Evolutionary conservation across 163 green algal species (phyloP), one percentile per base, ranked within the genome.

Genomic region (Chlorella variabilis): DNA sequence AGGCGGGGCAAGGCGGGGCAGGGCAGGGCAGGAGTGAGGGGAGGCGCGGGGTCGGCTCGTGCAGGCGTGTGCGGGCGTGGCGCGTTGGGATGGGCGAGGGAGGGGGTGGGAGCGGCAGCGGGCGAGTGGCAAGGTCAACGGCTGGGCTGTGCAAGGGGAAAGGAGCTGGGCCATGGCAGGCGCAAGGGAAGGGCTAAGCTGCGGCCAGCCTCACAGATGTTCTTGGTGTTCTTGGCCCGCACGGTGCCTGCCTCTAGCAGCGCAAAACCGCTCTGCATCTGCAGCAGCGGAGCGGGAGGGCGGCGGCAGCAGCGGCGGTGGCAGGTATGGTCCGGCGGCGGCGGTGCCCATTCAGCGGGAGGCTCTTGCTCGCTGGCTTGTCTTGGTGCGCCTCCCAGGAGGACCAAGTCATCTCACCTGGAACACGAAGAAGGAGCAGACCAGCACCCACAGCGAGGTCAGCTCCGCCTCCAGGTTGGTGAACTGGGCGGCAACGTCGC

Each of bases 171-270:
- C n/a, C n/a, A n/a, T n/a, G n/a, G n/a, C n/a, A n/a, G n/a, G n/a
- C n/a, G n/a, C n/a, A n/a, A n/a, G n/a, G n/a, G n/a, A 15, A 54
- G 11, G 11, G 45, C 45, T 67, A 20, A 20, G 29, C 54, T 9
- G 20, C 4, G 23, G 59, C 3, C n/a, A 39, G 29, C 25, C 66
- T 74, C 39, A 74, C 66, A 85, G 38, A 90, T 90, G 81, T 90
- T 90, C 59, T 83, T 86, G 4, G 69, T 71, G 83, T 90, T 90
- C 62, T 90, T 90, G 29, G 56, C 62, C 11, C 86, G 65, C 20
- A 90, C 83, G 8, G 82, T 87, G n/a, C 86, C 86, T 2, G 76
- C 75, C 7, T 80, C 87, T 5, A 90, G 73, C 71, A 89, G 65
- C 71, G 79, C 79, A 69, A 84, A 84, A 21, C 79, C 79, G 25